Base-by-base conservation (phyloP, 2,329 filamentous ascomycete genomes). In the Thermothelomyces thermophilus region DNA sequence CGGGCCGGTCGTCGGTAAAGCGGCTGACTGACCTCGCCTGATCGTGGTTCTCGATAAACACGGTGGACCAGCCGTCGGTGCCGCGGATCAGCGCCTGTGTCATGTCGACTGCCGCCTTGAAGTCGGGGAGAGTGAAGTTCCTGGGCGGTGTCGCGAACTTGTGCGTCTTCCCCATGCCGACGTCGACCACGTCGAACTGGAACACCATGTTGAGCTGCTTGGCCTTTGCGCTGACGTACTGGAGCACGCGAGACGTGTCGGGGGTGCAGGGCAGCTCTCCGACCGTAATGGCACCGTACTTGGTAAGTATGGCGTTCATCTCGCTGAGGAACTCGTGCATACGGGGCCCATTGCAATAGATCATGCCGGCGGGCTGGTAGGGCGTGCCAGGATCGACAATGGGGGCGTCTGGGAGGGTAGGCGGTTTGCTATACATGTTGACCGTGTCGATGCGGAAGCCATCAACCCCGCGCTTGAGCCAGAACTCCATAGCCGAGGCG, bases 371-470 rank as follows among this genome's bases (percentile, higher is more conserved):
- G 0, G 76, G 75, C 58, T 84, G 80, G 51, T 68, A 72, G 13
- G 63, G 63, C 0, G 69, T 65, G 5, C 66, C 68, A 3, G 69
- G 64, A 42, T 80, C 70, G 6, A 71, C 66, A 33, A 82, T 63
- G 0, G 79, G 74, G 0, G 80, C 82, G 55, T 85, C 79, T 0
- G 74, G 76, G 46, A 82, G 77, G 0, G 67, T 69, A 2, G 73
- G 73, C 0, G 74, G 75, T 60, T 87, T 87, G 59, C 77, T 75
- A 56, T 78, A 59, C 57, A 79, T 76, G 63, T 86, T 86, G 63
- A 86, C 83, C 0, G 82, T 82, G 56, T 87, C 83, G 65, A 86
- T 75, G 13, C 83, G 73, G 68, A 86, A 87, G 2, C 83, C 83
- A 26, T 83, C 77, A 0, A 84, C 81, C 1, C 85, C 86, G 24